A percentile compares a stretch with the other conserved stretches of the same genome.
These are phyloP conservation scores for Teunomyces pallodes DNA, from an alignment of 805 yeast genomes.

Conservation along the genomic window DNA sequence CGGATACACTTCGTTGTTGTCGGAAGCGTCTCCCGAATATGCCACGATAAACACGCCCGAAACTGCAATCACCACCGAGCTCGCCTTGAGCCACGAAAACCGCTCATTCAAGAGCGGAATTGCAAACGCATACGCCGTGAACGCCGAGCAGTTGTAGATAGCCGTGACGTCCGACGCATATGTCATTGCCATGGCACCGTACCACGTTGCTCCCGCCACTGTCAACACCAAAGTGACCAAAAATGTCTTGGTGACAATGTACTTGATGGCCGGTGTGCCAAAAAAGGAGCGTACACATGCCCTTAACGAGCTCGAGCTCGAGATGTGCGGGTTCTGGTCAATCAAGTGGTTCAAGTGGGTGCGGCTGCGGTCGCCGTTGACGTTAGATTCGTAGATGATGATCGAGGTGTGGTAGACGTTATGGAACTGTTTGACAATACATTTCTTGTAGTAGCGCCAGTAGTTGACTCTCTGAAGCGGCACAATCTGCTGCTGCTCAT, in stretches of 20 bases:
- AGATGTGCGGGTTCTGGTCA: constrained; percentile 35
- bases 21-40: constrained; percentile 41
- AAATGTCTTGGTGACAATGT: constrained; percentile 44
- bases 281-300: constrained; percentile 36
- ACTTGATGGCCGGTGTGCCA: constrained; percentile 45
- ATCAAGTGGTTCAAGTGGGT: constrained; percentile 32
- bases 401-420: constrained; percentile 44
- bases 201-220: constrained; percentile 82
- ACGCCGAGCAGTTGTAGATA: constrained; percentile 85
- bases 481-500: constrained; percentile 9
- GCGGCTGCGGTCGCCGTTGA: constrained; percentile 33
- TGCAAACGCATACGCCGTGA: constrained; percentile 82
- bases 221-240: constrained; percentile 58
- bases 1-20: constrained; percentile 44
- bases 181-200: constrained; percentile 74
- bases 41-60: constrained; percentile 78
- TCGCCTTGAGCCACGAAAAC: constrained; percentile 59
- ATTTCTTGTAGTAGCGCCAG: constrained; percentile 31
- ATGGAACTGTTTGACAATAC: constrained; percentile 41
- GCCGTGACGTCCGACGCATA: constrained; percentile 88
- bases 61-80: constrained; percentile 70
- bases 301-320: constrained; percentile 29
- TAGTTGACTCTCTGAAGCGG: constrained; percentile 14
- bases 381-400: constrained; percentile 41
- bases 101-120: constrained; percentile 68